phyloP scores from a whole-genome alignment of 179 eudicot genomes.

The Corrigiola litoralis region DNA sequence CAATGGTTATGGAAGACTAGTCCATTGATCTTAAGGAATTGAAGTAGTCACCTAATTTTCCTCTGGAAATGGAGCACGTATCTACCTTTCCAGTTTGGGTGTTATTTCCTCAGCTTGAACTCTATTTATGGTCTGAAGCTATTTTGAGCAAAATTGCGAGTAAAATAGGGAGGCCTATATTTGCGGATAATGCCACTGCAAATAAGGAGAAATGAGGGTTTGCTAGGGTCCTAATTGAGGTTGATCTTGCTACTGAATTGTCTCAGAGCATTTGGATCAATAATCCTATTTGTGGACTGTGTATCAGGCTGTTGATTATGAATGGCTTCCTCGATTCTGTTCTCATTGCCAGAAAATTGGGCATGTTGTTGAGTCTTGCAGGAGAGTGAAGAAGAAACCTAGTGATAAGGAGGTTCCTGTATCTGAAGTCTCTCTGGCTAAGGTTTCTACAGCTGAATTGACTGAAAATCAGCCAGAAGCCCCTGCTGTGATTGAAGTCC shows the following conservation, averaged over 20 bases:
- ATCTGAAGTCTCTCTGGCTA: too few species aligned
- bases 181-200: neutral
- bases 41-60: neutral
- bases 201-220: neutral
- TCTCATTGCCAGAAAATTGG: neutral
- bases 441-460: too few species aligned
- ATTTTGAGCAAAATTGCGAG: neutral
- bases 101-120: neutral
- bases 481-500: too few species aligned
- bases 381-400: too few species aligned
- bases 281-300: neutral
- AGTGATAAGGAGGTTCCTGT: too few species aligned
- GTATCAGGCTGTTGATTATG: neutral
- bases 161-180: neutral
- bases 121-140: neutral
- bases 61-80: neutral
- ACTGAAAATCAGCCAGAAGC: too few species aligned
- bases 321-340: neutral
- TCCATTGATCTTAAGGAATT: too few species aligned
- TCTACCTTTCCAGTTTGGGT: neutral
- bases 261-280: neutral
- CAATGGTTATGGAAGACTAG: neutral
- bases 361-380: neutral
- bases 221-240: neutral
- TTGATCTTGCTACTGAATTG: neutral